A percentile compares a stretch with the other conserved stretches of the same genome.
Evolutionary conservation across 768 basidiomycete genomes (phyloP).

Genomic region (Leccinum disarticulatum): DNA sequence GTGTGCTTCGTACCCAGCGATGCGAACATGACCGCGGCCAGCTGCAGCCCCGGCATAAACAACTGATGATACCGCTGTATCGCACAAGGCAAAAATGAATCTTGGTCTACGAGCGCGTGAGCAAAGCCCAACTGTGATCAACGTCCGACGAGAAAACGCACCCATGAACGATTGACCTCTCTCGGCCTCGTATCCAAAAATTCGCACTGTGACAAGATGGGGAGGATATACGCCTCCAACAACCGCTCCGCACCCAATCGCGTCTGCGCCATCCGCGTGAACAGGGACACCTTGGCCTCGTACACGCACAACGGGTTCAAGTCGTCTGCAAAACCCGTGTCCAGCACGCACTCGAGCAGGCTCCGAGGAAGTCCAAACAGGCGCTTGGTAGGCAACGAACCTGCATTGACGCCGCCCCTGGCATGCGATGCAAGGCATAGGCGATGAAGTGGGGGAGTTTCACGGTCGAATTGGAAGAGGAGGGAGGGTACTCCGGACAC

Average conservation of each 20-base stretch:
- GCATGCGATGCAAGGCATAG: too few relatives aligned
- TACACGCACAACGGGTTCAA: too few relatives aligned
- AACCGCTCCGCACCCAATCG: conserved; percentile 82
- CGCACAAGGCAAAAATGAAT: conserved; percentile 85
- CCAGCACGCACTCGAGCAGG: conserved; percentile 71
- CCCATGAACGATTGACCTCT: conserved; percentile 78
- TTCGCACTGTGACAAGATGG: conserved; percentile 78
- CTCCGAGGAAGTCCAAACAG: conserved; percentile 71
- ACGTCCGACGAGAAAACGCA: conserved; percentile 33
- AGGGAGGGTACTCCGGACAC: too few relatives aligned
- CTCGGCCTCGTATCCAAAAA: conserved; percentile 86
- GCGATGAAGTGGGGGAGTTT: too few relatives aligned
- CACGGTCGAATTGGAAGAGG: too few relatives aligned
- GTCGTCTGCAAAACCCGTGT: conserved; percentile 58
- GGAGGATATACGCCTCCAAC: conserved; percentile 73
- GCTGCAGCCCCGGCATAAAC: conserved; percentile 82
- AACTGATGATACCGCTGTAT: conserved; percentile 90
- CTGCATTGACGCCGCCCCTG: conserved; percentile 59
- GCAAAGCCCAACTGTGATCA: not conserved
- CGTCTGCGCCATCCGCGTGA: conserved; percentile 82
- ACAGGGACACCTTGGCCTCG: conserved; percentile 90
- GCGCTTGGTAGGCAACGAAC: conserved; percentile 77
- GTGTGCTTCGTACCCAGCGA: conserved; percentile 71
- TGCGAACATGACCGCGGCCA: conserved; percentile 73
- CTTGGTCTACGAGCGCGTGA: conserved; percentile 54